phyloP scores from a whole-genome alignment of 306 rosid species.

The Argentina anserina region DNA sequence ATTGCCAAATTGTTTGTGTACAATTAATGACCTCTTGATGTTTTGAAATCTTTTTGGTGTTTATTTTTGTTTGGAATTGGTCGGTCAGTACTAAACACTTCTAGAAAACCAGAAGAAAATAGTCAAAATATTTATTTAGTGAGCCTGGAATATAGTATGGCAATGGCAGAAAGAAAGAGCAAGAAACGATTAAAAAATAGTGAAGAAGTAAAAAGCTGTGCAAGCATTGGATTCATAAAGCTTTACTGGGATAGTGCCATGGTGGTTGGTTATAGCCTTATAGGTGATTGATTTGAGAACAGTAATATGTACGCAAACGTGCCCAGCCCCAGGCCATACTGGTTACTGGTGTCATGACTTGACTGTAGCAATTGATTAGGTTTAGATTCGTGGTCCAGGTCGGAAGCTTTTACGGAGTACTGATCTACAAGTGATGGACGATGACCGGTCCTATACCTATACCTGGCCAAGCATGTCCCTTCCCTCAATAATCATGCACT shows the following conservation, averaged over 20 bases:
- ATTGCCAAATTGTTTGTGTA: no score
- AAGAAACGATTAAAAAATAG: neutral
- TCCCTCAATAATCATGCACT: neutral
- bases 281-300: neutral
- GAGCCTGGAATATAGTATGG: neutral
- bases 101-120: neutral
- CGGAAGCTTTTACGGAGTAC: neutral
- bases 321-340: neutral
- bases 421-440: neutral
- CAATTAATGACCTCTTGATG: neutral
- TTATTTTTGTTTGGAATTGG: neutral
- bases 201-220: neutral
- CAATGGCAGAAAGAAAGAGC: neutral
- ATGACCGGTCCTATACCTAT: neutral
- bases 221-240: neutral
- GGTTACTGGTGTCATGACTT: neutral
- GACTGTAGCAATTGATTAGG: neutral
- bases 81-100: neutral
- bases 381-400: neutral
- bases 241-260: neutral
- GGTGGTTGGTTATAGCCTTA: neutral
- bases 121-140: neutral
- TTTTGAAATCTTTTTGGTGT: neutral
- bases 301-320: neutral
- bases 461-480: neutral